phyloP scores from a whole-genome alignment of 257 asterid species.

The Rhazya stricta region DNA sequence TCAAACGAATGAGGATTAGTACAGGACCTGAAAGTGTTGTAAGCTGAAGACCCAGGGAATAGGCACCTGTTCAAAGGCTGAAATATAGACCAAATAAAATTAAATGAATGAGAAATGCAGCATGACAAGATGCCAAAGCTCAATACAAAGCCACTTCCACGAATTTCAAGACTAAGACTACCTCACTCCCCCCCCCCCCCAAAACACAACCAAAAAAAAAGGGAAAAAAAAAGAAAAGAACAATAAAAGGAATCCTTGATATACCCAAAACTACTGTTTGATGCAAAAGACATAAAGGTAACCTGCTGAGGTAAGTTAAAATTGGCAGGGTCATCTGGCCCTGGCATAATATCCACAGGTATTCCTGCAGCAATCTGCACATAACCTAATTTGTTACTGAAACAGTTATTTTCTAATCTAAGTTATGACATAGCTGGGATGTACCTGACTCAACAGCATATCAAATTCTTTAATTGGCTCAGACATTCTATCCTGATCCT shows the following conservation, averaged over 20 bases:
- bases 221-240: background rate
- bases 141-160: background rate
- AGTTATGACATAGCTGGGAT: background rate
- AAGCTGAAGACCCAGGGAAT: slow-evolving; percentile 84
- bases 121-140: background rate
- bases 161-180: background rate
- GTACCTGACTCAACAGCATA: slow-evolving; percentile 84
- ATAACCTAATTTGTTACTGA: background rate
- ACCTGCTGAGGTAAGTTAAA: slow-evolving; percentile 94
- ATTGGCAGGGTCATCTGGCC: slow-evolving; percentile 81
- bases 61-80: slow-evolving; percentile 89
- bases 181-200: background rate
- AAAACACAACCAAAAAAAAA: background rate
- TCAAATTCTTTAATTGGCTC: slow-evolving; percentile 91
- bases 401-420: background rate
- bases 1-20: slow-evolving; percentile 88
- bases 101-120: background rate
- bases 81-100: background rate
- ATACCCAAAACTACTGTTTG: background rate
- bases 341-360: slow-evolving; percentile 90
- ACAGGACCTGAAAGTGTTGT: slow-evolving; percentile 93
- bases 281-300: slow-evolving; percentile 15
- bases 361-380: slow-evolving; percentile 76
- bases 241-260: background rate
- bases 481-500: slow-evolving; percentile 69